Base-by-base conservation (phyloP, 768 basidiomycete genomes). In the Lentinula detonsa region DNA sequence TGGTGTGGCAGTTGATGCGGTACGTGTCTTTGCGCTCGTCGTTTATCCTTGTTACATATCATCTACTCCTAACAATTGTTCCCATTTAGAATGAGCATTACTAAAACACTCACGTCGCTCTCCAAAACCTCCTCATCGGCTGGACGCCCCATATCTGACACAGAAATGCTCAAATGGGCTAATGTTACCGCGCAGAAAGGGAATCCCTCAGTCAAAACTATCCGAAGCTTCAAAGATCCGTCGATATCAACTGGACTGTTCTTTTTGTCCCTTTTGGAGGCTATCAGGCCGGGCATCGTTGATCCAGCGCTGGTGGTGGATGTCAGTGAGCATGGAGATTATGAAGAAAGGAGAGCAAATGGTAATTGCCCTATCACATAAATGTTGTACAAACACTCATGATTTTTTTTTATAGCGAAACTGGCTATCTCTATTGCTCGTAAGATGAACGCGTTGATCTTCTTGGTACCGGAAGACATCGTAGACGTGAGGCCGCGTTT, bases 1-100 rank as follows among this genome's bases (percentile, higher is more conserved):
- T 98, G 39, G 95, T 98, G 0, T 99, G 97, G 97, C 97, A 98
- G 69, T 78, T 97, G 57, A 98, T 98, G 95, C 79, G 92, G 90
- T 91, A 52, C 39, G 83, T 74, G 18, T 50, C 15, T 21, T 3
- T 48, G 46, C 35, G 48, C 39, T 37, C 57, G 52, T 48, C 28
- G 28, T 28, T 28, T 28, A 28, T 3, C 4, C 28, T 4, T 2
- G 57, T 28, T 31, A 34, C 7, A 4, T 10, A 13, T 39, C 39
- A 18, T n/a, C 45, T 48, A 54, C 37, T 18, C 1, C 48, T 48
- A 33, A 31, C 11, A 28, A 28, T 28, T 28, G 42, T 33, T 28
- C 23, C 61, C 28, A 33, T 18, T 34, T 57, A 91, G 90, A 64
- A 74, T 95, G 79, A 95, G 87, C 72, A 97, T 99, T 67, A 86